Conservation (phyloP, 352 stramenopile species). For the Phytophthora foliorum region DNA sequence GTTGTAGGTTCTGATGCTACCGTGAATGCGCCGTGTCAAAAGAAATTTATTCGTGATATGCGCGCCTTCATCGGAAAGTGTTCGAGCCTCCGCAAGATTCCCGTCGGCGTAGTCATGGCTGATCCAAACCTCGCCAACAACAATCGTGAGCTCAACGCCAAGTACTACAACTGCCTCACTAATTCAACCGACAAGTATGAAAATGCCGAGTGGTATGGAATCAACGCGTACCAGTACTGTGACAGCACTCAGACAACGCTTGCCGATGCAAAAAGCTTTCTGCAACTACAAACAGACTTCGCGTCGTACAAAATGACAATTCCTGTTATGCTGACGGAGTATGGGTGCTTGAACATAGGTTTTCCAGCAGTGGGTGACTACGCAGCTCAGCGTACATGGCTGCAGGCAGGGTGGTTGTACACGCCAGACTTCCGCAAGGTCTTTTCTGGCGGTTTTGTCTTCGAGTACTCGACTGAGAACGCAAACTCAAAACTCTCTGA, state of each 20-base stretch:
- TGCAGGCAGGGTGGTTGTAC: constrained; percentile 69
- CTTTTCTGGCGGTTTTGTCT: constrained; percentile 80
- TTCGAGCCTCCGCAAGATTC: constrained; percentile 69
- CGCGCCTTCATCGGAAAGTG: constrained; percentile 71
- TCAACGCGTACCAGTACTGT: constrained; percentile 88
- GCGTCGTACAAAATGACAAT: constrained; percentile 64
- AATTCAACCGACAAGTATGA: constrained; percentile 67
- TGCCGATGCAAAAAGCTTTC: constrained; percentile 54
- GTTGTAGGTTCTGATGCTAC: constrained; percentile 39
- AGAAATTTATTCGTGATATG: constrained; percentile 92
- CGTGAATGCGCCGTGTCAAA: constrained; percentile 86
- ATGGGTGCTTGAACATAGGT: constrained; percentile 72
- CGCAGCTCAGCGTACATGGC: constrained; percentile 71
- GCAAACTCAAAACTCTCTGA: constrained; percentile 72
- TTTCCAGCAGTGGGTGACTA: constrained; percentile 74
- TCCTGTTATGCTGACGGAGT: constrained; percentile 86
- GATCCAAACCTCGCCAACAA: constrained; percentile 50
- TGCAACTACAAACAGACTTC: constrained; percentile 64
- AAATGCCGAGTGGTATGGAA: constrained; percentile 83
- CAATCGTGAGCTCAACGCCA: constrained; percentile 62
- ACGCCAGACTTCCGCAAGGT: constrained; percentile 53
- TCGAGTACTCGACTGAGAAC: constrained; percentile 87
- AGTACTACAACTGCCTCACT: constrained; percentile 90
- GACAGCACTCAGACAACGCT: constrained; percentile 50
- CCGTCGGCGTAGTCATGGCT: constrained; percentile 79